These are phyloP conservation scores for Solanum medicagineum DNA, from an alignment of 257 asterid genomes.

Conservation along the genomic window DNA sequence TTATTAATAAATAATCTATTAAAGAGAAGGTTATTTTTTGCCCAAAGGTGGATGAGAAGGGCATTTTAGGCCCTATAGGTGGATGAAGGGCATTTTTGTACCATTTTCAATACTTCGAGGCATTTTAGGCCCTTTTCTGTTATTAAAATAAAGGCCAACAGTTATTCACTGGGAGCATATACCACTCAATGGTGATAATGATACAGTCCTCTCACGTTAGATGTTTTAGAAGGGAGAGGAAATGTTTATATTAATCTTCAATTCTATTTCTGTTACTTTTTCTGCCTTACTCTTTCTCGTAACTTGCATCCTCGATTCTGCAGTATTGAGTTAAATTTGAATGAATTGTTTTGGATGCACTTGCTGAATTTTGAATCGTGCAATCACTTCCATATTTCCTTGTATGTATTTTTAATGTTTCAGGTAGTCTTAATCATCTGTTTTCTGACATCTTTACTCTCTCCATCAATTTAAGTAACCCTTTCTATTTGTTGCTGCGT, in stretches of 20 bases:
- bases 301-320: background rate
- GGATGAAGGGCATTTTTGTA: too few relatives aligned
- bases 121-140: too few relatives aligned
- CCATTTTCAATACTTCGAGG: too few relatives aligned
- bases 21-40: too few relatives aligned
- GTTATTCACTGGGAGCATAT: background rate
- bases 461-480: background rate
- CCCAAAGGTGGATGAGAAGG: too few relatives aligned
- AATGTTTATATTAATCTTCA: background rate
- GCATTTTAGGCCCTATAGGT: too few relatives aligned
- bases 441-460: background rate
- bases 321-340: background rate
- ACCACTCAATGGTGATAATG: background rate
- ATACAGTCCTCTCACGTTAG: background rate
- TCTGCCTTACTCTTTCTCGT: background rate
- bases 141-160: background rate
- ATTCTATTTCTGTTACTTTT: background rate
- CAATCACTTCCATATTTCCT: background rate
- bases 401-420: background rate
- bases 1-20: too few relatives aligned
- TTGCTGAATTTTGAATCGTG: background rate
- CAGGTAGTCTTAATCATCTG: background rate
- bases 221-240: background rate
- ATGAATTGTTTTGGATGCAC: background rate
- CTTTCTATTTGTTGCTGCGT: background rate